Conservation (phyloP, 306 rosid genomes). For the Fagus crenata region DNA sequence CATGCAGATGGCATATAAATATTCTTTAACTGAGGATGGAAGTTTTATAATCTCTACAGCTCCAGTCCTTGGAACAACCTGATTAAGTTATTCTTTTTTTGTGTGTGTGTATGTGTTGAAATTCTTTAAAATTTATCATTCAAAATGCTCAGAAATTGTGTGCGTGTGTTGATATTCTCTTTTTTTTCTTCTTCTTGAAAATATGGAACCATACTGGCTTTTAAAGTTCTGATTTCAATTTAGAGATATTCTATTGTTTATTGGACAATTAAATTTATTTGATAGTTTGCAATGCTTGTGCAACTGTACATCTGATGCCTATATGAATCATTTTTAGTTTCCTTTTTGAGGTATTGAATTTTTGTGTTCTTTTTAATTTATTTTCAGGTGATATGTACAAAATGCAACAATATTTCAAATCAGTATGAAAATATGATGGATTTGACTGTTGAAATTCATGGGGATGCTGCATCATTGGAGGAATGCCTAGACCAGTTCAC, state of each 20-base stretch:
- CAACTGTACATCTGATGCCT: background rate
- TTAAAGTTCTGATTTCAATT: background rate
- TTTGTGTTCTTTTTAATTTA: constrained; percentile 2
- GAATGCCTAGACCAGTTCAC: constrained; percentile 97
- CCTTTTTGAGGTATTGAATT: constrained; percentile 25
- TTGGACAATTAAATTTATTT: background rate
- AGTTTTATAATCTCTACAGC: background rate
- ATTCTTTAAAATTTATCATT: background rate
- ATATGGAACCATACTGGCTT: too few species aligned
- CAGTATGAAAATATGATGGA: constrained; percentile 98
- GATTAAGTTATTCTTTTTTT: background rate
- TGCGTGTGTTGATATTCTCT: too few species aligned
- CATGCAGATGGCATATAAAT: background rate
- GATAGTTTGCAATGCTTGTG: background rate
- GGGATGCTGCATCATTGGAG: constrained; percentile 88
- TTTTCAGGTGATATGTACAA: constrained; percentile 79
- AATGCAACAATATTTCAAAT: constrained; percentile 72
- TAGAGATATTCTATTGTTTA: background rate
- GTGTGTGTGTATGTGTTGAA: background rate
- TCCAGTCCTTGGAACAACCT: background rate
- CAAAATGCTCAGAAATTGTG: background rate
- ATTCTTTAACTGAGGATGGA: background rate
- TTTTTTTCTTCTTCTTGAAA: too few species aligned
- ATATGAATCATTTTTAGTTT: background rate
- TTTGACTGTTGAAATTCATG: constrained; percentile 95